Evolutionary conservation across 1,284 basidiomycete genomes (phyloP).

Genomic region (Trichosporon sp.): DNA sequence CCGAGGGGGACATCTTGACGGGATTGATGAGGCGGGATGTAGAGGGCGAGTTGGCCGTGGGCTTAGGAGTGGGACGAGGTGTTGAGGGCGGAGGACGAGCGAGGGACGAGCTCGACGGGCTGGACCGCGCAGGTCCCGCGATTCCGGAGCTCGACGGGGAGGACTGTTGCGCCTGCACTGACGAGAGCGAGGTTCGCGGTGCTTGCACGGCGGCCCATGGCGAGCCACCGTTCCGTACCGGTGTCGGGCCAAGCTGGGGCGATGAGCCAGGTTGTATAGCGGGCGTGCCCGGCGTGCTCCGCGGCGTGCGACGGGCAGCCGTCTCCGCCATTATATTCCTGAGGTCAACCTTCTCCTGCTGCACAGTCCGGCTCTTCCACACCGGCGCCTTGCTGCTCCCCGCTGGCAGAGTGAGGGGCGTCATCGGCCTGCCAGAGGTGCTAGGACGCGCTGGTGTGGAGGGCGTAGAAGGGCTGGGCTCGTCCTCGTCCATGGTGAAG

Average conservation of each 20-base stretch:
- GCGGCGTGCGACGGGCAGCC: conserved; percentile 36
- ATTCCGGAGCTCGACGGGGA: background rate
- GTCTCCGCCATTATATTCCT: conserved; percentile 81
- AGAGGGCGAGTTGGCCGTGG: conserved; percentile 28
- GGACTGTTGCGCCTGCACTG: conserved; percentile 44
- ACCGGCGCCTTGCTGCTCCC: conserved; percentile 37
- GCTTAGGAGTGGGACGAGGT: background rate
- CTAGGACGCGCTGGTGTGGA: conserved; percentile 32
- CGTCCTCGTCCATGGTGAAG: conserved; percentile 57
- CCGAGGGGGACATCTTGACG: conserved; percentile 17
- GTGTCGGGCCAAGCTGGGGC: background rate
- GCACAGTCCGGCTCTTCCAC: conserved; percentile 60
- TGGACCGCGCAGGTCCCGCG: background rate
- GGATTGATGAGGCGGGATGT: conserved; percentile 27
- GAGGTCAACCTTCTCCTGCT: conserved; percentile 67
- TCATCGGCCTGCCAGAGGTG: conserved; percentile 57
- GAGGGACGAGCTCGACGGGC: no score
- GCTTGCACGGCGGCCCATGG: conserved; percentile 42
- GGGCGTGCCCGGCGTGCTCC: conserved; percentile 32
- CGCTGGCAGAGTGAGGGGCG: conserved; percentile 56
- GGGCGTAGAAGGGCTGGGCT: conserved; percentile 28
- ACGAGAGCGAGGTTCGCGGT: conserved; percentile 40
- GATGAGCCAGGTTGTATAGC: conserved; percentile 24
- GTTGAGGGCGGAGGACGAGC: background rate
- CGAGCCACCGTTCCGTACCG: background rate